These are phyloP conservation scores for Anacardium occidentale DNA, from an alignment of 345 rosid species.

Conservation along the genomic window DNA sequence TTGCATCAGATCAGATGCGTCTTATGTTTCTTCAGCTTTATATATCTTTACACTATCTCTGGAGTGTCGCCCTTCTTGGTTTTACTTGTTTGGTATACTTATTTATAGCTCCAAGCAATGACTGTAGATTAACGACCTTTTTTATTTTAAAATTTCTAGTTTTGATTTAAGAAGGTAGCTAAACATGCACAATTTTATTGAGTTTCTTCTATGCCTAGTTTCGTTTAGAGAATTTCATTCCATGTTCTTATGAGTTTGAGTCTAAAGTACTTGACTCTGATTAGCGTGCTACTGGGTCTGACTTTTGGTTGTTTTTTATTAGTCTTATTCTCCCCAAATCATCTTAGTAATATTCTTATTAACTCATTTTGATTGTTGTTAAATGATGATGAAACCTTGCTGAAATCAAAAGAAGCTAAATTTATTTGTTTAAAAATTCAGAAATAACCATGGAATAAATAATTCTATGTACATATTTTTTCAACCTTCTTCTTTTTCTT, in stretches of 20 bases:
- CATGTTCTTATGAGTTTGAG: background rate
- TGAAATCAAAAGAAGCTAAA: no score
- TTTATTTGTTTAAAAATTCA: no score
- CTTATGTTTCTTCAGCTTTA: conserved; percentile 11
- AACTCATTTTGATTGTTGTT: no score
- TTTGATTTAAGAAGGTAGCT: conserved; percentile 17
- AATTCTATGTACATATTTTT: no score
- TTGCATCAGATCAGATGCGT: conserved; percentile 64
- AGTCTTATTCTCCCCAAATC: background rate
- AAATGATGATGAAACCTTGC: no score
- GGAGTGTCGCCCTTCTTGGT: background rate
- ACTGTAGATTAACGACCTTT: conserved; percentile 8
- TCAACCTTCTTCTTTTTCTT: background rate
- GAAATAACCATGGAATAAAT: no score
- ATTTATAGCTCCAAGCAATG: conserved; percentile 7
- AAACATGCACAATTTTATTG: conserved; percentile 1
- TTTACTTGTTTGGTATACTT: conserved; percentile 8
- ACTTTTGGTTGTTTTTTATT: background rate
- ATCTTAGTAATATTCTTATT: background rate
- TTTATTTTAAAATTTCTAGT: conserved; percentile 5
- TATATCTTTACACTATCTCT: conserved; percentile 13
- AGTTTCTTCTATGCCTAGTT: background rate
- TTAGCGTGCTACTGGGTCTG: background rate
- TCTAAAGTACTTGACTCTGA: no score
- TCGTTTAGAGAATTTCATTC: background rate